Conservation (phyloP, 805 yeast species). For the Naumovozyma castellii region DNA sequence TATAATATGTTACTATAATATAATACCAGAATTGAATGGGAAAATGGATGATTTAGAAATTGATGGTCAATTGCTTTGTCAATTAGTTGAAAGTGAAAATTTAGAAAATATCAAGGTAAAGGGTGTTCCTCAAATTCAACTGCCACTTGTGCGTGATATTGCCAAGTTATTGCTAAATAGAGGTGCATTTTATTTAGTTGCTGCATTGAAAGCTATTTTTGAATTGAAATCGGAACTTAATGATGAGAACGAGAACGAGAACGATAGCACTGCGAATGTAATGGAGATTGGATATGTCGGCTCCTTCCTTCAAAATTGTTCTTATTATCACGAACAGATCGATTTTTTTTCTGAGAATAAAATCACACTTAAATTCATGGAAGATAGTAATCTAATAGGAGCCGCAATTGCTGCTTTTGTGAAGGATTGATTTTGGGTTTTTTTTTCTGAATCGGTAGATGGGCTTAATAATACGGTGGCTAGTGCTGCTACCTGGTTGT, state of each 20-base stretch:
- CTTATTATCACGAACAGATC: slow-evolving; percentile 13
- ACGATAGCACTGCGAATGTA: neutral
- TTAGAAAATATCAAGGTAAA: slow-evolving; percentile 3
- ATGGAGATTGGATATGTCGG: slow-evolving; percentile 23
- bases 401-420: slow-evolving; percentile 18
- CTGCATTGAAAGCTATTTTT: slow-evolving; percentile 13
- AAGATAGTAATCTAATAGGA: slow-evolving; percentile 24
- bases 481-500: no score
- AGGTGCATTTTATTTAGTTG: slow-evolving; percentile 18
- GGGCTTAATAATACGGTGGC: no score
- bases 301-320: slow-evolving; percentile 17
- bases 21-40: slow-evolving; percentile 2
- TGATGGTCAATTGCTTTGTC: slow-evolving; percentile 17
- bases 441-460: no score
- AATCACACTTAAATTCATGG: slow-evolving; percentile 13
- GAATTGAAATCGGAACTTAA: slow-evolving; percentile 1
- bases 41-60: slow-evolving; percentile 2
- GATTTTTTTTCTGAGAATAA: slow-evolving; percentile 6
- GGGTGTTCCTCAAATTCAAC: slow-evolving; percentile 1
- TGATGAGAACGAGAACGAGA: neutral
- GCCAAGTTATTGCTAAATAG: slow-evolving; percentile 15
- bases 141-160: slow-evolving; percentile 5
- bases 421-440: neutral
- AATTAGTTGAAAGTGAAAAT: slow-evolving; percentile 6
- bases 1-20: slow-evolving; percentile 9